phyloP scores from a whole-genome alignment of 164 flowering plant species.

The Euptelea pleiosperma region DNA sequence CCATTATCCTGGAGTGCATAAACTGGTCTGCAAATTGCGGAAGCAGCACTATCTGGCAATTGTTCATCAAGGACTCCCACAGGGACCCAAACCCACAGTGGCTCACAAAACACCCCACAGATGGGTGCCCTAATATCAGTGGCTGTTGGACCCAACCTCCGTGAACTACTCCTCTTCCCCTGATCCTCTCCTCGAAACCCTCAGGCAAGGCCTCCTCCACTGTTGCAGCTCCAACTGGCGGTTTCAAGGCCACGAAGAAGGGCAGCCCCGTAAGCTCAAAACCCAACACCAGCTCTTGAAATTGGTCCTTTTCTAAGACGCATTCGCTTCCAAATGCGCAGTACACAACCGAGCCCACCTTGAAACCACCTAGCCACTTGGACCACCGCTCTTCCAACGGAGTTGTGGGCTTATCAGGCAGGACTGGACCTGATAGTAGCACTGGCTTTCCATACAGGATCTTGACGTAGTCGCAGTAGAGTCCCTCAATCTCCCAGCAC shows the following conservation, averaged over 20 bases:
- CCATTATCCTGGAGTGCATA: slow-evolving; percentile 39
- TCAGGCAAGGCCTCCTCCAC: slow-evolving; percentile 9
- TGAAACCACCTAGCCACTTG: slow-evolving; percentile 11
- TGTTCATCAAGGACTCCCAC: slow-evolving; percentile 37
- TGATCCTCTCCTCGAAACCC: slow-evolving; percentile 8
- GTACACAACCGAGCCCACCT: slow-evolving; percentile 8
- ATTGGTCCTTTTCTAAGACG: not conserved
- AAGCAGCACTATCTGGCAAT: slow-evolving; percentile 43
- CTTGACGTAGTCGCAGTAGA: slow-evolving; percentile 5
- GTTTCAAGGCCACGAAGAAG: slow-evolving; percentile 12
- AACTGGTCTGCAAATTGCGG: slow-evolving; percentile 41
- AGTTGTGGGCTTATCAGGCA: not conserved
- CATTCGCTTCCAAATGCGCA: slow-evolving; percentile 16
- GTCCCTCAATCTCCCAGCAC: slow-evolving; percentile 14
- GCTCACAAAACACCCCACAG: slow-evolving; percentile 51
- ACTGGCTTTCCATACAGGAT: slow-evolving; percentile 10
- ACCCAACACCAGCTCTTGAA: slow-evolving; percentile 12
- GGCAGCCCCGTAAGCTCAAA: slow-evolving; percentile 11
- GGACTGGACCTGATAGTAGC: slow-evolving; percentile 8
- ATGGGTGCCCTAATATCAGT: slow-evolving; percentile 34
- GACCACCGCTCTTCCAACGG: slow-evolving; percentile 7
- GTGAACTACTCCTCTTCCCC: slow-evolving; percentile 6
- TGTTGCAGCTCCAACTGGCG: not conserved
- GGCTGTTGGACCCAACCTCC: slow-evolving; percentile 21
- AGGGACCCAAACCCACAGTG: slow-evolving; percentile 52